A percentile compares a stretch with the other conserved stretches of the same genome.
These are phyloP conservation scores for Lantana camara DNA, from an alignment of 257 asterid species.

Conservation along the genomic window DNA sequence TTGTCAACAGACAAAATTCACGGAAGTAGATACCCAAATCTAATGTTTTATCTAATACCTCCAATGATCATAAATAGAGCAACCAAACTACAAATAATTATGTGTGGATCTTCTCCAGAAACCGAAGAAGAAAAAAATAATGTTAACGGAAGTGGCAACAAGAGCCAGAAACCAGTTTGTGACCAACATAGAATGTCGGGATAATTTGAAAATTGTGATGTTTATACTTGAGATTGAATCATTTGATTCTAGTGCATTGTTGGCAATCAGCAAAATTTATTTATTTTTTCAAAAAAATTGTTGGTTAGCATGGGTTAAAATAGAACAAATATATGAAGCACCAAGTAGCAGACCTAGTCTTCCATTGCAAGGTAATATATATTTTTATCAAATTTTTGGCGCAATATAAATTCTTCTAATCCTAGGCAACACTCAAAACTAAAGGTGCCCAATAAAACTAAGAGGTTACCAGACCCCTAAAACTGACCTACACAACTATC, in stretches of 20 bases:
- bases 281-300: not conserved
- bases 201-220: not conserved
- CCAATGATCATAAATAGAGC: constrained; percentile 17
- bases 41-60: not conserved
- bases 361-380: constrained; percentile 13
- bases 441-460: too few relatives aligned
- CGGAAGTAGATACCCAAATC: constrained; percentile 12
- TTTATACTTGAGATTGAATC: not conserved
- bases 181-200: not conserved
- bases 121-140: not conserved
- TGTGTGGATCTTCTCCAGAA: too few relatives aligned
- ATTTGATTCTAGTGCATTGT: not conserved
- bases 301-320: not conserved
- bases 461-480: constrained; percentile 7
- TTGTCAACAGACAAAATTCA: too few relatives aligned
- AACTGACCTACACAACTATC: constrained; percentile 4
- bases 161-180: not conserved
- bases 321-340: constrained; percentile 1
- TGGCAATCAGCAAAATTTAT: constrained; percentile 18
- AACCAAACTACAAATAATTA: not conserved
- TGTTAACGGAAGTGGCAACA: not conserved
- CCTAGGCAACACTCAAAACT: not conserved
- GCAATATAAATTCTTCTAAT: not conserved
- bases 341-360: not conserved
- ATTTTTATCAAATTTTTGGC: constrained; percentile 13